These are phyloP conservation scores for Raphanus hybrid DNA, from an alignment of 441 rosid species.

Conservation along the genomic window DNA sequence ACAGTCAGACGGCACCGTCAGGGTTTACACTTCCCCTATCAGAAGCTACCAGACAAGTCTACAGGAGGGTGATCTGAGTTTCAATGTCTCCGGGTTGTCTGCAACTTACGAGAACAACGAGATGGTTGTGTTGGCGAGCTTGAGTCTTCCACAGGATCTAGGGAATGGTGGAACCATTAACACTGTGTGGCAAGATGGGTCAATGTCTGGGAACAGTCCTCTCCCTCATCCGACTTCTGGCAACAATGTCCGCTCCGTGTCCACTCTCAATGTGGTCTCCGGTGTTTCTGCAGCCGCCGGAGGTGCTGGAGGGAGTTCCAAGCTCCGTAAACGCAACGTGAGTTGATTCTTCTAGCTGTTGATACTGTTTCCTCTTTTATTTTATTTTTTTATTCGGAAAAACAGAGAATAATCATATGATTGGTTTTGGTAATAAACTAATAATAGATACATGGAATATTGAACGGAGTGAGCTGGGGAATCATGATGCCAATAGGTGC, in stretches of 20 bases:
- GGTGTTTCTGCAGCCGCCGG: slow-evolving; percentile 47
- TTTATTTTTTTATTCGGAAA: neutral
- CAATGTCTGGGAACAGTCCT: slow-evolving; percentile 50
- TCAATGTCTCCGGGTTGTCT: slow-evolving; percentile 58
- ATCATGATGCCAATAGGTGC: slow-evolving; percentile 76
- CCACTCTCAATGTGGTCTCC: slow-evolving; percentile 61
- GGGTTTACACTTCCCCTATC: slow-evolving; percentile 66
- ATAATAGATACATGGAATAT: slow-evolving; percentile 68
- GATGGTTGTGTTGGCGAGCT: slow-evolving; percentile 67
- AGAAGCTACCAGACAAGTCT: slow-evolving; percentile 46
- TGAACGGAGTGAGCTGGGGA: slow-evolving; percentile 81
- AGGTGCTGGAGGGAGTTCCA: slow-evolving; percentile 53
- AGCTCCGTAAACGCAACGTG: slow-evolving; percentile 55
- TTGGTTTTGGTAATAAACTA: too few species aligned
- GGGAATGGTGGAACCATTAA: slow-evolving; percentile 48
- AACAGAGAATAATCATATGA: too few species aligned
- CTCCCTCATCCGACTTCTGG: slow-evolving; percentile 52
- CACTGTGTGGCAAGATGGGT: slow-evolving; percentile 85
- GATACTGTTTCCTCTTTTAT: neutral
- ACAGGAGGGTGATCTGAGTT: slow-evolving; percentile 47
- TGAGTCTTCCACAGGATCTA: slow-evolving; percentile 42
- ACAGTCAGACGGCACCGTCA: slow-evolving; percentile 56
- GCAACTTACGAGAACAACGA: slow-evolving; percentile 60
- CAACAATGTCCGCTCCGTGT: slow-evolving; percentile 57
- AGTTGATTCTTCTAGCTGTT: slow-evolving; percentile 28